These are phyloP conservation scores for Parietaria judaica DNA, from an alignment of 306 rosid species.

Conservation along the genomic window DNA sequence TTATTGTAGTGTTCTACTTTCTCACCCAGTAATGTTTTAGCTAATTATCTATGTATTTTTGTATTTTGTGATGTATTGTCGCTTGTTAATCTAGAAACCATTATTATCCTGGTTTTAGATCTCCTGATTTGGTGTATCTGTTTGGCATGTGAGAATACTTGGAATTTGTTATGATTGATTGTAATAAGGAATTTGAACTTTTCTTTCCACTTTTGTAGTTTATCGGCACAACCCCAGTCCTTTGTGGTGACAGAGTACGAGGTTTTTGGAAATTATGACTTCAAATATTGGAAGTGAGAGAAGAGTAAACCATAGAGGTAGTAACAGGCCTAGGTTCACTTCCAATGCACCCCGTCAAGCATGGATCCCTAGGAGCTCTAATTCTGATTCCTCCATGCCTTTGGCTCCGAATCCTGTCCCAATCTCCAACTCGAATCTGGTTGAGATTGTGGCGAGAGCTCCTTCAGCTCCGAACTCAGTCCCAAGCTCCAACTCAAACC, in stretches of 20 bases:
- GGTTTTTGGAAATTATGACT: constrained; percentile 38
- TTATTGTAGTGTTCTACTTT: too few species aligned
- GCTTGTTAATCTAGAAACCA: too few species aligned
- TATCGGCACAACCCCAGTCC: not conserved
- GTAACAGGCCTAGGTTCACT: constrained; percentile 35
- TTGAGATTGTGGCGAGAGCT: not conserved
- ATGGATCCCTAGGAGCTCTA: constrained; percentile 49
- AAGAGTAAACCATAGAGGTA: constrained; percentile 21
- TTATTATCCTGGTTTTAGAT: too few species aligned
- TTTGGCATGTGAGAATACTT: not conserved
- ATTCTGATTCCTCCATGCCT: constrained; percentile 9
- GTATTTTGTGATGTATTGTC: too few species aligned
- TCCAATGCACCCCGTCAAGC: constrained; percentile 40
- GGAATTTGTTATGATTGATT: not conserved
- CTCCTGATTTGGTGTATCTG: not conserved
- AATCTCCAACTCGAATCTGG: not conserved
- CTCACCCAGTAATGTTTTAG: too few species aligned
- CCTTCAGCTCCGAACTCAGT: constrained; percentile 4
- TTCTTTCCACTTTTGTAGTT: not conserved
- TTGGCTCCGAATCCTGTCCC: constrained; percentile 12
- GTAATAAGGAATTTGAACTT: not conserved
- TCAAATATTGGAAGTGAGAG: constrained; percentile 36
- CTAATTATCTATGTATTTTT: too few species aligned
- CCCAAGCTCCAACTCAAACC: not conserved
- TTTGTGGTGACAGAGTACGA: not conserved